phyloP scores from a whole-genome alignment of 2,329 filamentous ascomycete species.

The Delphinella strobiligena region DNA sequence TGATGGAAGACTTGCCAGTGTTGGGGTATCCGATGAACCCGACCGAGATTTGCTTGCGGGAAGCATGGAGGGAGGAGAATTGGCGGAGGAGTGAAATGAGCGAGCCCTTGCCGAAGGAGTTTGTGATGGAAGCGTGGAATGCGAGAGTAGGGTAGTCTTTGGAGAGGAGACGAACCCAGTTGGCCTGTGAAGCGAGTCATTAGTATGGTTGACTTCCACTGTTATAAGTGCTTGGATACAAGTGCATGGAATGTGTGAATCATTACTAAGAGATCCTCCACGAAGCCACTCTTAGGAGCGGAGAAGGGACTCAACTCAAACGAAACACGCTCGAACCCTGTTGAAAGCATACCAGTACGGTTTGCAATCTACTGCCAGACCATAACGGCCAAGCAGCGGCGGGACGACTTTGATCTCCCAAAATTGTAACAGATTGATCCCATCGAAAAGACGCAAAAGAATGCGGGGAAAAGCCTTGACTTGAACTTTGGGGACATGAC shows the following conservation, averaged over 20 bases:
- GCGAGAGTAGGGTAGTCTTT: conserved; percentile 89
- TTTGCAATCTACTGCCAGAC: conserved; percentile 53
- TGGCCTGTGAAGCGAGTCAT: conserved; percentile 50
- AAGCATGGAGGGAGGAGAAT: conserved; percentile 79
- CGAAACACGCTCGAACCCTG: conserved; percentile 68
- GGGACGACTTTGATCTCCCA: conserved; percentile 85
- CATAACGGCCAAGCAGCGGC: conserved; percentile 51
- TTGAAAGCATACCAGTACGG: conserved; percentile 81
- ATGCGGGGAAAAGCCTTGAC: conserved; percentile 68
- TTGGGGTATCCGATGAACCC: conserved; percentile 87
- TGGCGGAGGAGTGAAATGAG: conserved; percentile 85
- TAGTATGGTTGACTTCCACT: conserved; percentile 1
- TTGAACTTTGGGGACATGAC: no score
- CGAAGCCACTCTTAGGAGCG: conserved; percentile 43
- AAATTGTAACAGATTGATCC: conserved; percentile 95
- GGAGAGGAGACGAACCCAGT: conserved; percentile 80
- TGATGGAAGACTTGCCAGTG: conserved; percentile 90
- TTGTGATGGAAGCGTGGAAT: conserved; percentile 89
- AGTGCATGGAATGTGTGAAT: conserved; percentile 60
- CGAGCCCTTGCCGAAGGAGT: conserved; percentile 92
- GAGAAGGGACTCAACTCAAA: conserved; percentile 94
- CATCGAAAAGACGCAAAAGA: conserved; percentile 48
- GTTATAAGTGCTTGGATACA: background rate
- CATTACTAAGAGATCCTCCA: conserved; percentile 98
- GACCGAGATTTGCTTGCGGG: conserved; percentile 88